Evolutionary conservation across 345 rosid species (phyloP).

Genomic region (Camelina sativa): DNA sequence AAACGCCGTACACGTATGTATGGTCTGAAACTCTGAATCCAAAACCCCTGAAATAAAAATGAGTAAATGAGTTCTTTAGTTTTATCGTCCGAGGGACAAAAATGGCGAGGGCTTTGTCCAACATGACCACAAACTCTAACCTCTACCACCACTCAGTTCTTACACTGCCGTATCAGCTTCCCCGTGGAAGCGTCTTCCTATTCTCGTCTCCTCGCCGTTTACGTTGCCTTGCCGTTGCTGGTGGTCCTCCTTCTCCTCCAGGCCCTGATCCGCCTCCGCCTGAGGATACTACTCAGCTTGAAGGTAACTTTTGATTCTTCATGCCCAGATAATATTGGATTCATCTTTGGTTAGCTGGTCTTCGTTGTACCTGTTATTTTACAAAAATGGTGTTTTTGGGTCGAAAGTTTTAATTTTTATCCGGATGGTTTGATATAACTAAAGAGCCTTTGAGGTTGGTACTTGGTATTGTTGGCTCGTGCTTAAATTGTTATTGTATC

Average conservation of each 20-base stretch:
- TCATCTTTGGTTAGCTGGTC: neutral
- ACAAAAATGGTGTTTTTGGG: neutral
- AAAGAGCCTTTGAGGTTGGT: neutral
- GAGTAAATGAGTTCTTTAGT: neutral
- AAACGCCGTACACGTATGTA: neutral
- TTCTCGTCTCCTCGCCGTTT: slow-evolving; percentile 15
- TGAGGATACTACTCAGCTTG: slow-evolving; percentile 39
- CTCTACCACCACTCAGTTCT: slow-evolving; percentile 27
- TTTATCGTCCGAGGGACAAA: slow-evolving; percentile 7
- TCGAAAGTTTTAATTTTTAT: slow-evolving; percentile 18
- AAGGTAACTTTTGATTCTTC: slow-evolving; percentile 46
- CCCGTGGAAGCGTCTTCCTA: slow-evolving; percentile 39
- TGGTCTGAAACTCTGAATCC: neutral
- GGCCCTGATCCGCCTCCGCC: slow-evolving; percentile 57
- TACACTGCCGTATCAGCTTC: slow-evolving; percentile 17
- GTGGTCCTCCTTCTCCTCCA: slow-evolving; percentile 51
- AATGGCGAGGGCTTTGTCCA: slow-evolving; percentile 29
- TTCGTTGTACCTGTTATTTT: neutral
- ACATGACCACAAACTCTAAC: slow-evolving; percentile 8
- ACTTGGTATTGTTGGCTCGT: slow-evolving; percentile 6
- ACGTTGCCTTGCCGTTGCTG: slow-evolving; percentile 45
- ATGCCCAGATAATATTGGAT: neutral
- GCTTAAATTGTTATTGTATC: neutral
- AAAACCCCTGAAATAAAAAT: neutral
- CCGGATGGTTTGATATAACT: neutral